phyloP scores from a whole-genome alignment of 495 filamentous ascomycete genomes.

The Podospora fimiseda region DNA sequence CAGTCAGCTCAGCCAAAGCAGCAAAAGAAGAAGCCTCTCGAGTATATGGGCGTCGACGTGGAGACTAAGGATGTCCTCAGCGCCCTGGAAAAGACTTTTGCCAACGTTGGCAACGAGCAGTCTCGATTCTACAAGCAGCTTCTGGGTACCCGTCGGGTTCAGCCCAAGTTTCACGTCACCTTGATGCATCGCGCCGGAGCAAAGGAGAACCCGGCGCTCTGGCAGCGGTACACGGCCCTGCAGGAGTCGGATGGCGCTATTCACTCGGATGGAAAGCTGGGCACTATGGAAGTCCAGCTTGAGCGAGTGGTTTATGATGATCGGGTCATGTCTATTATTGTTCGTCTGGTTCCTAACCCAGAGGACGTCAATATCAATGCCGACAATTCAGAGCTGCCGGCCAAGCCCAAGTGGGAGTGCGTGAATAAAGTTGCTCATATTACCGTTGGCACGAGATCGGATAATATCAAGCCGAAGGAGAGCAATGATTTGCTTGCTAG shows the following conservation, averaged over 20 bases:
- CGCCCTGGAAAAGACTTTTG: conserved; percentile 64
- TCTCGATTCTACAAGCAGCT: conserved; percentile 70
- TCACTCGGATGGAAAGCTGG: conserved; percentile 33
- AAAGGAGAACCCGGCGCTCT: conserved; percentile 55
- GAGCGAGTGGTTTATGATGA: conserved; percentile 70
- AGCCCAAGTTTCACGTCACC: conserved; percentile 86
- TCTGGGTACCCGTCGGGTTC: conserved; percentile 63
- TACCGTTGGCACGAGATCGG: conserved; percentile 73
- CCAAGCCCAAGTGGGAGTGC: conserved; percentile 50
- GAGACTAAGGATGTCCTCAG: conserved; percentile 49
- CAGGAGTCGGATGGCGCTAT: conserved; percentile 36
- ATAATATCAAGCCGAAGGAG: conserved; percentile 80
- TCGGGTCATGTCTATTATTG: conserved; percentile 82
- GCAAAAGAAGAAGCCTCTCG: conserved; percentile 52
- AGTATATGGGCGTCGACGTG: conserved; percentile 76
- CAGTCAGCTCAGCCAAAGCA: conserved; percentile 24
- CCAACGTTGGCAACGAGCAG: conserved; percentile 37
- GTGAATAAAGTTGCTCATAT: conserved; percentile 79
- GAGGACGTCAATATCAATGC: conserved; percentile 28
- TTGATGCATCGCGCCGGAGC: conserved; percentile 72
- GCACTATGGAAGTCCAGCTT: conserved; percentile 44
- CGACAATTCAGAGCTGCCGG: not conserved
- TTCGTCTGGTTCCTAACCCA: conserved; percentile 46
- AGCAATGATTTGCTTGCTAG: conserved; percentile 73
- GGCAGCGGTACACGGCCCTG: conserved; percentile 56